Base-by-base conservation (phyloP, 768 basidiomycete species). In the Hygrophoropsis aurantiaca region DNA sequence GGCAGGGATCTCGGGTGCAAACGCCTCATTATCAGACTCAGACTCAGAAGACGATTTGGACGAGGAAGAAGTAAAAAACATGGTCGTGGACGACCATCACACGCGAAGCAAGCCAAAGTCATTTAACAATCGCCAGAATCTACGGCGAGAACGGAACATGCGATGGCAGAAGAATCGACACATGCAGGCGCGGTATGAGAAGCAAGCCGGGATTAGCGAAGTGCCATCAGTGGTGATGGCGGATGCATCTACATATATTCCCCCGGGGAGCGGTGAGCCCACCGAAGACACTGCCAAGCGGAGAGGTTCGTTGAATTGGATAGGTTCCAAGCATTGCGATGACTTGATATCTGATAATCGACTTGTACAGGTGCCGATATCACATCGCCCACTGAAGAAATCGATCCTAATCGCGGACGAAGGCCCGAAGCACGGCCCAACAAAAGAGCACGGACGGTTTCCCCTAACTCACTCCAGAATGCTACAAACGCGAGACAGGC, bases 361-460 rank as follows among this genome's bases (percentile, higher is more conserved):
- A 23, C 2, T 11, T 21, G 20, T 9, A 25, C 21, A 66, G 58
- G 43, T 3, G 25, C 36, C 36, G 16, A 38, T 16, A n/a, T 16
- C 9, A n/a, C 45, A 18, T 26, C 37, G 4, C 33, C 45, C 3
- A 48, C 54, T 23, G 68, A 71, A 25, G 70, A 72, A 34, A 66
- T 69, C 11, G 18, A 44, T 11, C 55, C 64, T 30, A 65, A 64
- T 48, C 66, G 66, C 38, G 61, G 61, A 55, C 26, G 63, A n/a
- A n/a, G n/a, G n/a, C n/a, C n/a, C n/a, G n/a, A n/a, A 55, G 38
- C 73, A 69, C 47, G 42, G 61, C 20, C 50, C 67, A 15, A 61
- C 56, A 85, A 85, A 58, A 76, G 81, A 11, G 69, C 71, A 21
- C 74, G 84, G 43, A 81, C 74, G 1, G 56, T 66, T 2, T 76